Evolutionary conservation across 768 basidiomycete species (phyloP).

Genomic region (Hericium coralloides): DNA sequence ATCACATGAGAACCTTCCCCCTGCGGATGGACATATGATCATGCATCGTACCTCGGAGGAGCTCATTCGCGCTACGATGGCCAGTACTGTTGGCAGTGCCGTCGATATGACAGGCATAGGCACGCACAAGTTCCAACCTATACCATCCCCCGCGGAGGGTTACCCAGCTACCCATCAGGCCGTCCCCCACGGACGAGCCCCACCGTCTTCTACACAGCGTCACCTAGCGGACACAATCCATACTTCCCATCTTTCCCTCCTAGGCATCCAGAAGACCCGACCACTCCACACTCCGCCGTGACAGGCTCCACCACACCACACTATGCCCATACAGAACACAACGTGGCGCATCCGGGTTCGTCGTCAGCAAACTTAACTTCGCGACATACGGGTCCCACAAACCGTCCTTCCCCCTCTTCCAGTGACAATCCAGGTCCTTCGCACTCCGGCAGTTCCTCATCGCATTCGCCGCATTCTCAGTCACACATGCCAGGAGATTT

Average conservation of each 20-base stretch:
- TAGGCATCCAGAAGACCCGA: background rate
- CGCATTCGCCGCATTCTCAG: conserved; percentile 14
- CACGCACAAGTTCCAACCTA: conserved; percentile 17
- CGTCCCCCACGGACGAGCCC: conserved; percentile 13
- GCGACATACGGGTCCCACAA: too few relatives aligned
- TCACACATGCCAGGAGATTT: conserved; percentile 17
- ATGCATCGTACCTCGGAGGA: conserved; percentile 5
- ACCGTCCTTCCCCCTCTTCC: background rate
- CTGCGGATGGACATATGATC: background rate
- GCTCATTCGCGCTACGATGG: conserved; percentile 27
- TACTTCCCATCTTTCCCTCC: conserved; percentile 1
- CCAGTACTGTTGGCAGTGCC: conserved; percentile 43
- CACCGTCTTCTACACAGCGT: background rate
- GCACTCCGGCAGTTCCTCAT: conserved; percentile 7
- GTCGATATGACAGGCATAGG: conserved; percentile 65
- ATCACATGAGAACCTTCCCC: conserved; percentile 20
- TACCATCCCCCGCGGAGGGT: conserved; percentile 14
- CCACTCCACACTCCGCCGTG: background rate
- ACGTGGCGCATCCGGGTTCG: background rate
- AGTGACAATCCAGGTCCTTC: background rate
- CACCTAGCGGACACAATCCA: conserved; percentile 1
- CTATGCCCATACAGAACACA: background rate
- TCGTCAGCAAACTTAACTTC: background rate
- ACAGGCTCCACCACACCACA: background rate
- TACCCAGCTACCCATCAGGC: background rate